Conservation (phyloP, 306 rosid genomes). For the Sphenostylis stenocarpa region DNA sequence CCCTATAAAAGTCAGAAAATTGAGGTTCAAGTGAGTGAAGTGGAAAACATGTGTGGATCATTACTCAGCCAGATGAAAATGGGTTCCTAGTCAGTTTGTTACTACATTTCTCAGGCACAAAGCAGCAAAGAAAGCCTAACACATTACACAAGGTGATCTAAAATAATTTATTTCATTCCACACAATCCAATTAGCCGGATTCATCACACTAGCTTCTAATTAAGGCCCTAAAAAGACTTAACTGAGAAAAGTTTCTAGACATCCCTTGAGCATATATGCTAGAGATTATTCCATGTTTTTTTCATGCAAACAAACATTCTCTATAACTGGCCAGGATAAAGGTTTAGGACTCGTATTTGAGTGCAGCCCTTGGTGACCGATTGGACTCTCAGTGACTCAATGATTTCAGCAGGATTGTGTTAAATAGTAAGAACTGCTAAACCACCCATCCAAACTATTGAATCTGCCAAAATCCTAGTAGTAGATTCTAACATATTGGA, state of each 20-base stretch:
- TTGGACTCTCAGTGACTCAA: neutral
- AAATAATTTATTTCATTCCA: conserved; percentile 10
- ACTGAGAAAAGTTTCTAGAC: conserved; percentile 12
- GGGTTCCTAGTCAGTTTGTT: neutral
- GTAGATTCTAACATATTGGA: neutral
- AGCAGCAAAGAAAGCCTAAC: conserved; percentile 30
- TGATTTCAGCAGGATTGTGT: neutral
- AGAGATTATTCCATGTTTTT: neutral
- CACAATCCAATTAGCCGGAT: conserved; percentile 24
- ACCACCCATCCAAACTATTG: conserved; percentile 19
- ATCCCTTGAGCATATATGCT: conserved; percentile 14
- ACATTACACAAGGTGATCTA: conserved; percentile 2
- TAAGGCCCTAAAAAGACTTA: neutral
- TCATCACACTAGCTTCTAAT: conserved; percentile 11
- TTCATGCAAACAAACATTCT: neutral
- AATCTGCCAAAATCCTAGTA: conserved; percentile 11
- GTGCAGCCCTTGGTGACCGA: neutral
- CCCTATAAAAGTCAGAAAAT: conserved; percentile 55
- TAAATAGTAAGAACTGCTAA: neutral
- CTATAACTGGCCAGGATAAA: neutral
- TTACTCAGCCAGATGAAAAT: neutral
- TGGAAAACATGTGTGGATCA: neutral
- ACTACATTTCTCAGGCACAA: neutral
- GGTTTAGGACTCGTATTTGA: neutral
- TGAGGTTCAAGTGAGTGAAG: conserved; percentile 10